phyloP scores from a whole-genome alignment of 2,329 filamentous ascomycete species.

The Sclerotinia subarctica region DNA sequence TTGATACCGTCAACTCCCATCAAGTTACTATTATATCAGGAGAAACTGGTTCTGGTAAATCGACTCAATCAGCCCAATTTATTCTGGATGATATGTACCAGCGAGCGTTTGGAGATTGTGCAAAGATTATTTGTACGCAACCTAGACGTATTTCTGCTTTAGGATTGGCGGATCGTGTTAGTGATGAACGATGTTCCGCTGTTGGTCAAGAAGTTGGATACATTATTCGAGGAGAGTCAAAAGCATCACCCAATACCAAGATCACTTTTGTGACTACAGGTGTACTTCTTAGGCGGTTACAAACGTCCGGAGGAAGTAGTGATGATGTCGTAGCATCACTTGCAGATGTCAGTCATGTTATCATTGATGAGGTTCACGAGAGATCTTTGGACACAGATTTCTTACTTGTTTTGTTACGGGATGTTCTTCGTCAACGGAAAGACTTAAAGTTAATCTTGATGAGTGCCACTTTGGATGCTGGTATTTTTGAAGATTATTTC shows the following conservation, averaged over 20 bases:
- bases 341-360: slow-evolving; percentile 87
- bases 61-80: slow-evolving; percentile 95
- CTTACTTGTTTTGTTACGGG: slow-evolving; percentile 78
- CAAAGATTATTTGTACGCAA: slow-evolving; percentile 94
- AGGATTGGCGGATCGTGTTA: slow-evolving; percentile 89
- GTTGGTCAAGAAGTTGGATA: slow-evolving; percentile 91
- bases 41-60: slow-evolving; percentile 95
- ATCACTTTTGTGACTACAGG: slow-evolving; percentile 96
- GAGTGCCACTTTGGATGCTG: slow-evolving; percentile 91
- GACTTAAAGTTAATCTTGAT: slow-evolving; percentile 90
- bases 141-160: slow-evolving; percentile 92
- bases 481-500: slow-evolving; percentile 83
- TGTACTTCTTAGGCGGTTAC: slow-evolving; percentile 84
- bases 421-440: slow-evolving; percentile 70
- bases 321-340: slow-evolving; percentile 79
- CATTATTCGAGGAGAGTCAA: slow-evolving; percentile 85
- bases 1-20: slow-evolving; percentile 69
- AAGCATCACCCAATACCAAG: slow-evolving; percentile 66
- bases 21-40: slow-evolving; percentile 96
- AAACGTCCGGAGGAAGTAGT: slow-evolving; percentile 77
- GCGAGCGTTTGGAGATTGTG: slow-evolving; percentile 67
- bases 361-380: slow-evolving; percentile 97
- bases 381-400: slow-evolving; percentile 94
- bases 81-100: slow-evolving; percentile 86
- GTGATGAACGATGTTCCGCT: slow-evolving; percentile 78